Conservation (phyloP, 108 stramenopile genomes). For the Nitzschia sp. region DNA sequence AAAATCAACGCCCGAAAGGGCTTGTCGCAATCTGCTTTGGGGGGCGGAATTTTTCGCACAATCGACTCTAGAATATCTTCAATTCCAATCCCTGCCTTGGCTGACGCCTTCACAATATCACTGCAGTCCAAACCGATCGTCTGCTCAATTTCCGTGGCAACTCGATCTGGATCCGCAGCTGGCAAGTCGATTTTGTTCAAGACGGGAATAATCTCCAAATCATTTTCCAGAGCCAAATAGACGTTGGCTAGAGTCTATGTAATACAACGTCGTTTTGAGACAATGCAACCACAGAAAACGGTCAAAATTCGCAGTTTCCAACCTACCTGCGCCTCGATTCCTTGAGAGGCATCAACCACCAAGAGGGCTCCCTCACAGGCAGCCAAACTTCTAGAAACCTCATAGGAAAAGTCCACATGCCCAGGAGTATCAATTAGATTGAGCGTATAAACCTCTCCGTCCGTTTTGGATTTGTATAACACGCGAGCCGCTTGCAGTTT, state of each 20-base stretch:
- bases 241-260: slow-evolving; percentile 94
- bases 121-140: slow-evolving; percentile 94
- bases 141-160: slow-evolving; percentile 90
- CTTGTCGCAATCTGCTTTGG: slow-evolving; percentile 59
- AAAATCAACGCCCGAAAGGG: slow-evolving; percentile 93
- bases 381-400: slow-evolving; percentile 95
- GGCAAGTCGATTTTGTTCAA: slow-evolving; percentile 99
- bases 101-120: slow-evolving; percentile 85
- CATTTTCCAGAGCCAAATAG: slow-evolving; percentile 94
- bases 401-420: slow-evolving; percentile 97
- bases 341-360: slow-evolving; percentile 97
- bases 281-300: neutral
- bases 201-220: slow-evolving; percentile 97
- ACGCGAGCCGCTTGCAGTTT: slow-evolving; percentile 98
- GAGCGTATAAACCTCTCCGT: slow-evolving; percentile 83
- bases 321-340: slow-evolving; percentile 97
- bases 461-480: slow-evolving; percentile 75
- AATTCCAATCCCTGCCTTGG: slow-evolving; percentile 94
- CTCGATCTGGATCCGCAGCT: slow-evolving; percentile 96
- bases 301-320: neutral
- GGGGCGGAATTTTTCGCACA: slow-evolving; percentile 88
- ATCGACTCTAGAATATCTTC: slow-evolving; percentile 94
- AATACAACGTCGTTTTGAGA: neutral
- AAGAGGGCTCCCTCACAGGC: slow-evolving; percentile 99
- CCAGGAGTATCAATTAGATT: slow-evolving; percentile 84